Evolutionary conservation across 495 filamentous ascomycete genomes (phyloP).

Genomic region (Melanomma pulvis-pyrius): DNA sequence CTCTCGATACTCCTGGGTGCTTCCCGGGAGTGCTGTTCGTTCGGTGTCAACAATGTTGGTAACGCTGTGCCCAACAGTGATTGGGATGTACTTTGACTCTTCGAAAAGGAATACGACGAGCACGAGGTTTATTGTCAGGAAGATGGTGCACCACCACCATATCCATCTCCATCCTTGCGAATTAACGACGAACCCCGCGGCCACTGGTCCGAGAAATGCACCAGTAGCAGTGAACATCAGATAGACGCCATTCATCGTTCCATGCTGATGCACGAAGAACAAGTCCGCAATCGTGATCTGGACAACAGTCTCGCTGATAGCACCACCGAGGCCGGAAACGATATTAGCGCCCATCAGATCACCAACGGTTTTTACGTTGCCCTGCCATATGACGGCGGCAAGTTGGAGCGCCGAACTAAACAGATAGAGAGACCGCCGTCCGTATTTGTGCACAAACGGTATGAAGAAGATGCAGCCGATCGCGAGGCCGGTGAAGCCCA

Average conservation of each 20-base stretch:
- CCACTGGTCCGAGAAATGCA: slow-evolving; percentile 48
- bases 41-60: too few species aligned
- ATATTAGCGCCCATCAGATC: slow-evolving; percentile 46
- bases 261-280: slow-evolving; percentile 56
- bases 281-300: slow-evolving; percentile 55
- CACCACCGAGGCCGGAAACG: slow-evolving; percentile 46
- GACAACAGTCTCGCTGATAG: slow-evolving; percentile 50
- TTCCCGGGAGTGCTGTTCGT: neutral
- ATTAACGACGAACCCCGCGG: slow-evolving; percentile 51
- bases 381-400: slow-evolving; percentile 48
- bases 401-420: slow-evolving; percentile 45
- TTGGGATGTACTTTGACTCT: too few species aligned
- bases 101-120: too few species aligned
- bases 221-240: slow-evolving; percentile 45
- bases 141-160: too few species aligned
- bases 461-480: slow-evolving; percentile 51
- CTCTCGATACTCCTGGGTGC: neutral
- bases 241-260: slow-evolving; percentile 49
- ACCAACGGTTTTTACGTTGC: slow-evolving; percentile 40
- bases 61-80: too few species aligned
- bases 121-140: too few species aligned
- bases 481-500: slow-evolving; percentile 47
- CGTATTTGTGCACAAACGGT: slow-evolving; percentile 53
- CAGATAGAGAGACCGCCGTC: slow-evolving; percentile 52
- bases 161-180: too few species aligned